Evolutionary conservation across 2,329 filamentous ascomycete genomes (phyloP), one percentile per base, ranked within the genome.

Genomic region (Phyllosticta citribraziliensis): DNA sequence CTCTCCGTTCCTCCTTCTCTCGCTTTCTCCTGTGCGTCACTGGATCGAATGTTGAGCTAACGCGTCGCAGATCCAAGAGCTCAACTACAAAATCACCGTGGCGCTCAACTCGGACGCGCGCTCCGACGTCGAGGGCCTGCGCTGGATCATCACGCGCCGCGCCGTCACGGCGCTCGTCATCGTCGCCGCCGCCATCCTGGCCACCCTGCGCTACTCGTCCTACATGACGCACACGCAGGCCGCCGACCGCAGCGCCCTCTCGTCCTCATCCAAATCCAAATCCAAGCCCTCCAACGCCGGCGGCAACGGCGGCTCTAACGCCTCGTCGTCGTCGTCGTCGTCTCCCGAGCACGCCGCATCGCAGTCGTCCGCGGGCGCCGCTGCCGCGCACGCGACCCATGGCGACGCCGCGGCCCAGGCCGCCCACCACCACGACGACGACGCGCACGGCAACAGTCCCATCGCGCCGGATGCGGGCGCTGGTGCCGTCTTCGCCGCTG

Each of bases 21-120:
- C 22, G 3, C 2, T 22, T 22, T 22, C 22, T 22, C 22, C 22
- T 22, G 22, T 22, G 22, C 2, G 22, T 22, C n/a, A n/a, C n/a
- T n/a, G n/a, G 2, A 5, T 19, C n/a, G 19, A 56, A n/a, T n/a
- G n/a, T n/a, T 35, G 50, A 63, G 22, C 22, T 35, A 47, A 63
- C 60, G 25, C 20, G 5, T 1, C 9, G 12, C 68, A 90, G 81
- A 92, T 96, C 64, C 92, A 97, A 79, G 88, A 96, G 77, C 82
- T 97, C 67, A 96, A 93, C 75, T 96, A 97, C 76, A 94, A 96
- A 73, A 97, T 99, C 73, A 95, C 89, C 22, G 91, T 96, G 33
- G 82, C 84, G 51, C 82, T 99, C 52, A 95, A 91, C 72, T 94
- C 90, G 64, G 94, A 97, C 73, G 86, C 88, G 55, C 92, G 93